Base-by-base conservation (phyloP, 2,329 filamentous ascomycete species). In the Paracoccidioides lutzii region DNA sequence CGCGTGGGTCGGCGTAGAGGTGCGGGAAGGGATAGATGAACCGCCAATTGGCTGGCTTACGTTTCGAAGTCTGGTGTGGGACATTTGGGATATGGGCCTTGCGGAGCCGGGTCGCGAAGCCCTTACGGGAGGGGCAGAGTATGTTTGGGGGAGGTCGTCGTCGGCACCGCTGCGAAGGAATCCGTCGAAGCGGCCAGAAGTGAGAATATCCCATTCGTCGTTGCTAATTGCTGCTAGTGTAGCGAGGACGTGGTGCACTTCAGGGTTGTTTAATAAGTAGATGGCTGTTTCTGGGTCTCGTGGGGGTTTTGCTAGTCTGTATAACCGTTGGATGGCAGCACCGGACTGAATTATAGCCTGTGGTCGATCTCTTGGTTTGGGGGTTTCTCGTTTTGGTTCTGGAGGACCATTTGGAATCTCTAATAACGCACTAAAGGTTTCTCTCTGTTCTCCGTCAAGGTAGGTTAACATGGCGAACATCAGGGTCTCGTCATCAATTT, bases 131-230 rank as follows among this genome's bases (percentile, higher is more conserved):
- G 61, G 59, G 12, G 63, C 63, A 14, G 64, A 54, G 46, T 61
- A 55, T 6, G 62, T 57, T 44, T 62, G 57, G 6, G 63, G 59
- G 5, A 72, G 64, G 8, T 65, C 49, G 49, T 79, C 76, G 60
- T 96, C 90, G 5, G 88, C 89, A 28, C 91, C 91, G 46, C 89
- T 95, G 82, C 91, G 95, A 22, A 96, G 78, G 72, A 97, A 97
- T 3, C 91, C 91, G 66, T 96, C 90, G 64, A 97, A 97, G 33
- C 91, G 86, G 33, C 91, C 91, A 0, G 91, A 96, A 4, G 86
- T 88, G 10, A 97, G 78, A 55, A 97, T 95, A 59, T 96, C 91
- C 91, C 91, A 97, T 70, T 97, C 91, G n/a, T 88, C 87, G 49
- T 84, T 81, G 66, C 86, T 93, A 63, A 97, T 93, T 53, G 90